A percentile compares a stretch with the other conserved stretches of the same genome.
phyloP scores from a whole-genome alignment of 2,329 filamentous ascomycete species.

The Ophiostoma sp. region DNA sequence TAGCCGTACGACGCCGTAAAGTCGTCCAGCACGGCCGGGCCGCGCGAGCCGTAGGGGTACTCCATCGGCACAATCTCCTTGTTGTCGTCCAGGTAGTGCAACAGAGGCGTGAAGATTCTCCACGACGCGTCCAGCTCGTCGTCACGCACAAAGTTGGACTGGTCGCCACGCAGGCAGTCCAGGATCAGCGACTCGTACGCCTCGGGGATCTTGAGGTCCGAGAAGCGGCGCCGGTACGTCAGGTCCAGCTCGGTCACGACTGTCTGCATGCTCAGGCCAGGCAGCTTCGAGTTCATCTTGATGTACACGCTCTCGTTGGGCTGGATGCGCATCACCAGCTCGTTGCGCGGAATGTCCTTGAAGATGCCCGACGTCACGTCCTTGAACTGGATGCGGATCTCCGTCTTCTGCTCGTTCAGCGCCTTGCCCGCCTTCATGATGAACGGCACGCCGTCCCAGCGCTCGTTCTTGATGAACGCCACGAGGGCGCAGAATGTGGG shows the following conservation, averaged over 20 bases:
- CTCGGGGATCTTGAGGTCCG: constrained; percentile 98
- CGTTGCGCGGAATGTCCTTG: constrained; percentile 98
- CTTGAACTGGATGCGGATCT: constrained; percentile 99
- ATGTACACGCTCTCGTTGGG: constrained; percentile 99
- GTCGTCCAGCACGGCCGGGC: constrained; percentile 92
- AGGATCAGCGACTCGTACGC: constrained; percentile 97
- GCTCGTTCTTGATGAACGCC: constrained; percentile 98
- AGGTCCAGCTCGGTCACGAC: constrained; percentile 97
- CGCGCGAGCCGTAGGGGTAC: constrained; percentile 96
- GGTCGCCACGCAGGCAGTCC: constrained; percentile 95
- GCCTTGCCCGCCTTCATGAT: constrained; percentile 99
- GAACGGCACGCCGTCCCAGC: constrained; percentile 98
- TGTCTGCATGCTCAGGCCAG: constrained; percentile 97
- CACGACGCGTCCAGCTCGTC: constrained; percentile 96
- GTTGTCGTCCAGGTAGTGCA: constrained; percentile 98
- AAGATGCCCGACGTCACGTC: constrained; percentile 99
- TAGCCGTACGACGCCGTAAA: constrained; percentile 98
- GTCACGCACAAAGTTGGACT: constrained; percentile 98
- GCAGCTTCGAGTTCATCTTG: constrained; percentile 99
- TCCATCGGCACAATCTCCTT: constrained; percentile 99
- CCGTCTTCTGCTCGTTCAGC: constrained; percentile 98
- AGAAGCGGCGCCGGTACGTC: constrained; percentile 96
- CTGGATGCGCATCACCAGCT: constrained; percentile 98
- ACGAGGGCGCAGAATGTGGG: constrained; percentile 97
- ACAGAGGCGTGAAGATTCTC: constrained; percentile 95